Evolutionary conservation across 345 rosid genomes (phyloP).

Genomic region (Acer campestre): DNA sequence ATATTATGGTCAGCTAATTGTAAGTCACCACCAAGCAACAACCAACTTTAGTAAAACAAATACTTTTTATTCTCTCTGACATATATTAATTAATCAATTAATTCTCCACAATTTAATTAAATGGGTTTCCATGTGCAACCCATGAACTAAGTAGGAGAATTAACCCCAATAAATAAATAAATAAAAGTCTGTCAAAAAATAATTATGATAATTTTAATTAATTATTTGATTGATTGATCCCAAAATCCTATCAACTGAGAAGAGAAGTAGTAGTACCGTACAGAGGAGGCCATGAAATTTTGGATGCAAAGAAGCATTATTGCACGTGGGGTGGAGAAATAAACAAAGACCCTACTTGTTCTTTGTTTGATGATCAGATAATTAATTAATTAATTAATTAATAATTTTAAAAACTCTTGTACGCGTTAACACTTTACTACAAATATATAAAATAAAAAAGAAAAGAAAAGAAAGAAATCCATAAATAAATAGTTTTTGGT

Average conservation of each 20-base stretch:
- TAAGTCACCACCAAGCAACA: neutral
- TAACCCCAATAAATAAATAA: neutral
- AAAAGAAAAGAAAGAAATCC: too few relatives aligned
- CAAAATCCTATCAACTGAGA: conserved; percentile 4
- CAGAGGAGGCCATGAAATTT: neutral
- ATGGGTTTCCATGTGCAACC: conserved; percentile 19
- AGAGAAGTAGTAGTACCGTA: conserved; percentile 10
- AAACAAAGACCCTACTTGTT: conserved; percentile 21
- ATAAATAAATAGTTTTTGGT: neutral
- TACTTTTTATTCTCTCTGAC: neutral
- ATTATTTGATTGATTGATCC: conserved; percentile 7
- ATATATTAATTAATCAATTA: neutral
- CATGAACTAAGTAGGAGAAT: conserved; percentile 1
- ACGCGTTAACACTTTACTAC: conserved; percentile 9
- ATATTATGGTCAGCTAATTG: neutral
- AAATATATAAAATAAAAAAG: neutral
- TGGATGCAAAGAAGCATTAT: conserved; percentile 28
- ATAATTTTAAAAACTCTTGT: neutral
- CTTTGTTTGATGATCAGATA: neutral
- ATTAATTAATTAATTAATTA: neutral
- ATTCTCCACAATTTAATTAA: neutral
- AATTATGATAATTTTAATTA: neutral
- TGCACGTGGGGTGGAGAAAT: conserved; percentile 34
- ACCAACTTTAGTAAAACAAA: neutral
- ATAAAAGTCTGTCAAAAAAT: neutral